Conservation (phyloP, 768 basidiomycete species). For the Pseudohyphozyma bogoriensis region DNA sequence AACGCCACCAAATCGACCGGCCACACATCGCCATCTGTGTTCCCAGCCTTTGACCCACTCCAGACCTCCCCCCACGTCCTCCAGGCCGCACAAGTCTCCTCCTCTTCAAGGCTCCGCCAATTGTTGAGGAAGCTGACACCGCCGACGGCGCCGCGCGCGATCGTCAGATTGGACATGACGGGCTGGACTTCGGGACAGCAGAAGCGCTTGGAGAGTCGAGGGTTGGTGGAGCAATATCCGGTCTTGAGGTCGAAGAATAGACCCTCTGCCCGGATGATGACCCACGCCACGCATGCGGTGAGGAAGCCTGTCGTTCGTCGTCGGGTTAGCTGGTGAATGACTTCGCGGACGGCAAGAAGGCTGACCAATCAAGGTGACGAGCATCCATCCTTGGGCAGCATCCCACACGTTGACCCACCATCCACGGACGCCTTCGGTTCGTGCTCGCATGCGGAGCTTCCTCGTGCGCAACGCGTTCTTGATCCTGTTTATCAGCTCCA, state of each 20-base stretch:
- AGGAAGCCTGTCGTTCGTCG: constrained; percentile 49
- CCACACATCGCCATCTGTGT: constrained; percentile 40
- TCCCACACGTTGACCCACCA: constrained; percentile 22
- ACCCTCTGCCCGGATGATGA: constrained; percentile 67
- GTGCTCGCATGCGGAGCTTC: constrained; percentile 13
- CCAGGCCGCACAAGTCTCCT: constrained; percentile 56
- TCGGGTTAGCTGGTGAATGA: constrained; percentile 33
- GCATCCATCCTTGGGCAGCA: constrained; percentile 49
- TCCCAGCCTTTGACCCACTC: constrained; percentile 31
- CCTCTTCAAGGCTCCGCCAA: background rate
- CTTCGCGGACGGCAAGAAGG: constrained; percentile 57
- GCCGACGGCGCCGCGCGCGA: background rate
- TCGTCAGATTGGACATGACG: background rate
- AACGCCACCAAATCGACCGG: constrained; percentile 59
- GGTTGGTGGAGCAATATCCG: constrained; percentile 63
- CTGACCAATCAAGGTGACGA: constrained; percentile 62
- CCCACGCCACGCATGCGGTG: constrained; percentile 72
- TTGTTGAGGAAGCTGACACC: background rate
- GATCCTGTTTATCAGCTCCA: too few species aligned
- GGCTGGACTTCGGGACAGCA: constrained; percentile 52
- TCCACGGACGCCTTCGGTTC: constrained; percentile 18
- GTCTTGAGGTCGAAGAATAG: constrained; percentile 87
- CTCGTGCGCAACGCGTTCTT: constrained; percentile 31
- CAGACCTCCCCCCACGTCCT: constrained; percentile 60
- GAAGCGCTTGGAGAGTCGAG: constrained; percentile 67